A percentile compares a stretch with the other conserved stretches of the same genome.
Evolutionary conservation across 306 rosid species (phyloP).

Genomic region (cucumber (Cucumis sativus)): Cucumber_9930_V3 NC_026658.2:23769001-23769500

Average conservation of each 20-base stretch:
- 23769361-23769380: no score
- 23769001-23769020: conserved; percentile 69
- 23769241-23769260: conserved; percentile 71
- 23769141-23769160: no score
- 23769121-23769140: background rate
- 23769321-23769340: no score
- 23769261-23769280: conserved; percentile 73
- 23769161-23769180: no score
- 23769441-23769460: no score
- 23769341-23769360: no score
- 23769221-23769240: conserved; percentile 36
- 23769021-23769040: conserved; percentile 99
- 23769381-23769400: no score
- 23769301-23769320: background rate
- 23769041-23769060: conserved; percentile 89
- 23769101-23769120: background rate
- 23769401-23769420: no score
- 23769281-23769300: conserved; percentile 32
- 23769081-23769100: background rate
- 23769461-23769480: no score
- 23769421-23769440: no score
- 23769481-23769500: no score
- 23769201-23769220: background rate
- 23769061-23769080: conserved; percentile 67
- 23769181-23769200: no score